Evolutionary conservation across 371 early-diverging fungal genomes (phyloP).

Genomic region (Mortierella sp.): DNA sequence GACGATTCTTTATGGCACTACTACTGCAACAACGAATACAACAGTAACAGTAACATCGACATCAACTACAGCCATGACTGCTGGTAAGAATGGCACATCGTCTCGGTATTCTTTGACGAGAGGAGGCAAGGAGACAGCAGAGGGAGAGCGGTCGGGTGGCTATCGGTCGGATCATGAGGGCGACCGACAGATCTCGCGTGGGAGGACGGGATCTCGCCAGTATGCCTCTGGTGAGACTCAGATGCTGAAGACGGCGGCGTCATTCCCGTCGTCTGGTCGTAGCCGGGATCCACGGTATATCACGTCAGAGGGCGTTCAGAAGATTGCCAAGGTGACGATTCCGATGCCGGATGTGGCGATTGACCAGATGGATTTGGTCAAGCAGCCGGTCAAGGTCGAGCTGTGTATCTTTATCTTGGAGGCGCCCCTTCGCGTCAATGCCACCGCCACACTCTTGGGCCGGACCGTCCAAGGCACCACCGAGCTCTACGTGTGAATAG

Average conservation of each 20-base stretch:
- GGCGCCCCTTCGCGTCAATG: conserved; percentile 39
- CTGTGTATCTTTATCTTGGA: conserved; percentile 50
- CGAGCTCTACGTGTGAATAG: conserved; percentile 32
- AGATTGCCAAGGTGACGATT: conserved; percentile 52
- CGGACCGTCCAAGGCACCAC: conserved; percentile 33
- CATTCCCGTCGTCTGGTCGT: conserved; percentile 27
- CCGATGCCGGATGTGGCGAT: conserved; percentile 56
- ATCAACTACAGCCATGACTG: not conserved
- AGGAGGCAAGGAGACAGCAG: not conserved
- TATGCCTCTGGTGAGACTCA: conserved; percentile 11
- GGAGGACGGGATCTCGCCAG: conserved; percentile 16
- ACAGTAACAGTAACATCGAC: not conserved
- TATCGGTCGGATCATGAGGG: conserved; percentile 34
- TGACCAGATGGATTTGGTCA: conserved; percentile 51
- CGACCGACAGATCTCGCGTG: conserved; percentile 23
- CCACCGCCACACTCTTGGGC: conserved; percentile 43
- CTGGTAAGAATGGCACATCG: not conserved
- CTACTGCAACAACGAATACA: not conserved
- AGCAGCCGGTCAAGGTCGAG: conserved; percentile 49
- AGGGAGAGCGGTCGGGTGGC: conserved; percentile 4
- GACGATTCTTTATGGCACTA: conserved; percentile 50
- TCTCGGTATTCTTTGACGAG: conserved; percentile 2
- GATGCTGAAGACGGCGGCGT: conserved; percentile 37
- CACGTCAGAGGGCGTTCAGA: conserved; percentile 41
- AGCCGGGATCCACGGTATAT: conserved; percentile 49